A percentile compares a stretch with the other conserved stretches of the same genome.
These are phyloP conservation scores for Candida yuanshanica DNA, from an alignment of 805 yeast genomes.

Conservation along the genomic window DNA sequence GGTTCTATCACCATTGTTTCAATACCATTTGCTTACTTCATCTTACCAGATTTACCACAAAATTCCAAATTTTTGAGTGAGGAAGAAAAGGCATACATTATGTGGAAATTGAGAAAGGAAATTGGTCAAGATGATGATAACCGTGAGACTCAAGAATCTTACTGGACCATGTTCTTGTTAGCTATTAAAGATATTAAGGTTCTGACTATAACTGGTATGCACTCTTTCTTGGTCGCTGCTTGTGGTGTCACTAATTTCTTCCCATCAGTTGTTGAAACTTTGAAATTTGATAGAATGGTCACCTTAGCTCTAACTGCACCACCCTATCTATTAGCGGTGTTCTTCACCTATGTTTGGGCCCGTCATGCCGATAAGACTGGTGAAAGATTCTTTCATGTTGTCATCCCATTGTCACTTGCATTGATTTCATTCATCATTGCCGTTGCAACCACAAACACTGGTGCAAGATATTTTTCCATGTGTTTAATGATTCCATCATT, in stretches of 20 bases:
- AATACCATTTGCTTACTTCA: constrained; percentile 39
- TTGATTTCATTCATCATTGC: constrained; percentile 43
- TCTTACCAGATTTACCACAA: constrained; percentile 49
- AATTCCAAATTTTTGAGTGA: constrained; percentile 41
- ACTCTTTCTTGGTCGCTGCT: constrained; percentile 45
- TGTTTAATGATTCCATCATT: constrained; percentile 52
- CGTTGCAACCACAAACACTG: constrained; percentile 45
- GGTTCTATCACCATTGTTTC: constrained; percentile 47
- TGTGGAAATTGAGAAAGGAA: constrained; percentile 25
- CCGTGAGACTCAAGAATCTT: constrained; percentile 22
- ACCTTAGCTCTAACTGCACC: constrained; percentile 57
- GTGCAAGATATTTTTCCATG: constrained; percentile 56
- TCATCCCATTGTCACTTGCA: constrained; percentile 36
- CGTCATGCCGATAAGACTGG: constrained; percentile 51
- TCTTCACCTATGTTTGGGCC: constrained; percentile 46
- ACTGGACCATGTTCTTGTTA: constrained; percentile 30
- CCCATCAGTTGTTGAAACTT: constrained; percentile 54
- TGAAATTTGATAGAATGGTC: constrained; percentile 42
- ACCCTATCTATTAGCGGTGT: constrained; percentile 48
- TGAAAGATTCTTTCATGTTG: constrained; percentile 48
- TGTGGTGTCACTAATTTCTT: constrained; percentile 58
- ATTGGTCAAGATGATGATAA: constrained; percentile 26
- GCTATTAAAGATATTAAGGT: constrained; percentile 37
- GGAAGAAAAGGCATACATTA: constrained; percentile 35
- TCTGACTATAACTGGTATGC: constrained; percentile 41